These are phyloP conservation scores for Serendipita sp. DNA, from an alignment of 768 basidiomycete species.

Conservation along the genomic window DNA sequence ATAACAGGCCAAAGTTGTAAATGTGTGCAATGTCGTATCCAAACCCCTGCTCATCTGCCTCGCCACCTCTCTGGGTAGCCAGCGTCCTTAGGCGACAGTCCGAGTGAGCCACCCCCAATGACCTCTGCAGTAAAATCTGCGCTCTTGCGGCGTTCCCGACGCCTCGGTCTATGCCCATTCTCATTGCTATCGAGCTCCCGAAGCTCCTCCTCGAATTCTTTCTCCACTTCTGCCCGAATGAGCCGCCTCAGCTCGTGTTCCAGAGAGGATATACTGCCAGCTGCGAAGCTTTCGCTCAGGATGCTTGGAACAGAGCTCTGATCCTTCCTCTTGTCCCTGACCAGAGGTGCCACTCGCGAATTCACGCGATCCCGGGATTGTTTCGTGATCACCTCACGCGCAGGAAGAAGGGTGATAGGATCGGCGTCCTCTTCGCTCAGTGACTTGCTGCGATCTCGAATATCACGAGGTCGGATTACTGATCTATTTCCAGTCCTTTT, in stretches of 20 bases:
- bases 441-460: background rate
- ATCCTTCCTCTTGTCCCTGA: background rate
- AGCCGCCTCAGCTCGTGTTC: background rate
- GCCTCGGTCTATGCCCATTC: background rate
- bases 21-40: no score
- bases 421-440: background rate
- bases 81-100: no score
- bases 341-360: background rate
- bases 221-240: background rate
- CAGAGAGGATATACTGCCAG: background rate
- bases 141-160: background rate
- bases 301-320: background rate
- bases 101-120: no score
- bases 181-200: background rate
- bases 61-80: no score
- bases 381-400: no score
- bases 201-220: background rate
- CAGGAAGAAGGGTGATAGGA: background rate
- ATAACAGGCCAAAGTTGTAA: no score
- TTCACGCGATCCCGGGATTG: no score
- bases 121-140: no score
- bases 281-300: background rate
- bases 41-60: no score
- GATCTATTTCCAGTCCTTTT: background rate
- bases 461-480: background rate